Conservation (phyloP, 2,329 filamentous ascomycete genomes). For the Pseudovirgaria hyperparasitica region DNA sequence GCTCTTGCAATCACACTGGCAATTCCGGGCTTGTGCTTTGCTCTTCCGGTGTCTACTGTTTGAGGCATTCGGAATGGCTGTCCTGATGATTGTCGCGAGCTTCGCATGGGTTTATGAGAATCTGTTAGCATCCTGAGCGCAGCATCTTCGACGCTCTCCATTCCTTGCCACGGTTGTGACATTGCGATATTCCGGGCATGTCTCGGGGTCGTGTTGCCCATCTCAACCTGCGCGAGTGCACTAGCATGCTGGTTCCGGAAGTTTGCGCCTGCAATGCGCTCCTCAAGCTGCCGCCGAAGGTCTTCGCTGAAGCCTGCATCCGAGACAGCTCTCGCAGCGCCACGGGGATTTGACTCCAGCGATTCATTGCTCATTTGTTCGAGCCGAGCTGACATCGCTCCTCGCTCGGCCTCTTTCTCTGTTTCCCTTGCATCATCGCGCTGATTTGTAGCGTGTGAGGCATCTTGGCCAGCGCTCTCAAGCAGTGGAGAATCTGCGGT, state of each 20-base stretch:
- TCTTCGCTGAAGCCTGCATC: constrained; percentile 52
- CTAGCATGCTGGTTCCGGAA: constrained; percentile 41
- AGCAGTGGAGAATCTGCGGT: constrained; percentile 3
- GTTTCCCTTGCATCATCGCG: background rate
- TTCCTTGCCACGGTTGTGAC: constrained; percentile 63
- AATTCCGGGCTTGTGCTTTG: constrained; percentile 25
- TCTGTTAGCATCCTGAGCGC: constrained; percentile 67
- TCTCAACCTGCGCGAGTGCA: constrained; percentile 39
- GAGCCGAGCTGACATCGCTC: constrained; percentile 46
- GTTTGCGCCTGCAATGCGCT: constrained; percentile 42
- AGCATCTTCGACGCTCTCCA: constrained; percentile 60
- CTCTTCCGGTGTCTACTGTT: constrained; percentile 20
- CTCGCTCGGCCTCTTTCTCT: constrained; percentile 25
- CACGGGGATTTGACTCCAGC: constrained; percentile 40
- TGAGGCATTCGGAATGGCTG: constrained; percentile 14
- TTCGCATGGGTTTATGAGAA: constrained; percentile 40
- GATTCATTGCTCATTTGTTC: constrained; percentile 48
- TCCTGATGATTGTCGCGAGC: constrained; percentile 10
- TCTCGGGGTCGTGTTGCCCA: constrained; percentile 50
- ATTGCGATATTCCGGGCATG: constrained; percentile 57
- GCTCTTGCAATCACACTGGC: constrained; percentile 40
- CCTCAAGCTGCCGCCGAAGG: constrained; percentile 43
- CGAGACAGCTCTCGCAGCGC: constrained; percentile 43
- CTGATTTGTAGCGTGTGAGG: background rate
- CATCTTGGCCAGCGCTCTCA: constrained; percentile 1